phyloP scores from a whole-genome alignment of 1,284 basidiomycete species.

The Coriolopsis trogii region DNA sequence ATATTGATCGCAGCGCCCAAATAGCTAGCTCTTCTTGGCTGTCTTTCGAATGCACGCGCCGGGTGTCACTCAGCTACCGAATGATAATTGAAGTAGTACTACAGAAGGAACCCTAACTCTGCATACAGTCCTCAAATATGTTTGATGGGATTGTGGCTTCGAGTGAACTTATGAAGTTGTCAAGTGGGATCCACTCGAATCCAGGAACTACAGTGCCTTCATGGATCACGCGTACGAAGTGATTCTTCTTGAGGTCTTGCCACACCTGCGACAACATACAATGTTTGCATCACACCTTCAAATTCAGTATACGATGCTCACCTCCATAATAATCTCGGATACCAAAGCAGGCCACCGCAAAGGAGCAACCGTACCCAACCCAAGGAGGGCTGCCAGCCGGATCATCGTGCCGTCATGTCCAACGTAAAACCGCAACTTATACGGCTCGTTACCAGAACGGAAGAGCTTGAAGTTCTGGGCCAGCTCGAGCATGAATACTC shows the following conservation, averaged over 20 bases:
- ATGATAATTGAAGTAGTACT: too few relatives aligned
- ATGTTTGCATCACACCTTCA: not conserved
- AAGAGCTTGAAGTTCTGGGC: slow-evolving; percentile 37
- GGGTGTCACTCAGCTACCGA: too few relatives aligned
- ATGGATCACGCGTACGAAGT: slow-evolving; percentile 49
- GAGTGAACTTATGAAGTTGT: slow-evolving; percentile 41
- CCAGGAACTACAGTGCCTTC: slow-evolving; percentile 45
- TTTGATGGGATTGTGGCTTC: slow-evolving; percentile 41
- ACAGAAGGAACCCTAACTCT: too few relatives aligned
- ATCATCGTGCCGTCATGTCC: slow-evolving; percentile 58
- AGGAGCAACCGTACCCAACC: slow-evolving; percentile 39
- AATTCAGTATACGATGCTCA: slow-evolving; percentile 22
- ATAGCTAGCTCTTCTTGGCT: too few relatives aligned
- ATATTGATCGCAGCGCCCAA: too few relatives aligned
- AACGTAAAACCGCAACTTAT: slow-evolving; percentile 47
- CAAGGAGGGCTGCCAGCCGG: slow-evolving; percentile 49
- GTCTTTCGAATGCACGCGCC: too few relatives aligned
- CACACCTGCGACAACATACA: slow-evolving; percentile 42
- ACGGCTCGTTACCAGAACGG: slow-evolving; percentile 36
- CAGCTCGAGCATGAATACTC: slow-evolving; percentile 39
- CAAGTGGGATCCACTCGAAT: slow-evolving; percentile 43
- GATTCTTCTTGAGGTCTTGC: slow-evolving; percentile 27
- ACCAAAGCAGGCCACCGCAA: slow-evolving; percentile 56
- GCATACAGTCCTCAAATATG: slow-evolving; percentile 36
- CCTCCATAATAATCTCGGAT: slow-evolving; percentile 55